Conservation (phyloP, 768 basidiomycete genomes). For the Agrocybe chaxingu region DNA sequence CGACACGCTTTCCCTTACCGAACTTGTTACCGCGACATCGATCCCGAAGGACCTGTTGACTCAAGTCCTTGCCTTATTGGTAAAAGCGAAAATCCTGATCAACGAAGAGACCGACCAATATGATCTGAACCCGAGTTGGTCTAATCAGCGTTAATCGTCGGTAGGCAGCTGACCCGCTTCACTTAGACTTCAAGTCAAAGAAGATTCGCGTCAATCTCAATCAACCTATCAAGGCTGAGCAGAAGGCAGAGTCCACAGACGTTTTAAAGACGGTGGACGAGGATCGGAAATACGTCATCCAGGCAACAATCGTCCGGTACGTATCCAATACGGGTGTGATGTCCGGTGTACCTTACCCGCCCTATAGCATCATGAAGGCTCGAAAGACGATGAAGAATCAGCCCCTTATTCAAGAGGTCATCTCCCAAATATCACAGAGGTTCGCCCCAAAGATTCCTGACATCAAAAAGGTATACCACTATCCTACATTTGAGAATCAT, state of each 20-base stretch:
- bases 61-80: slow-evolving; percentile 63
- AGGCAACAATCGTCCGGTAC: slow-evolving; percentile 88
- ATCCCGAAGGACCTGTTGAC: slow-evolving; percentile 77
- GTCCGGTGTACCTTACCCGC: slow-evolving; percentile 1
- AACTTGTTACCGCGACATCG: slow-evolving; percentile 75
- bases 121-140: slow-evolving; percentile 77
- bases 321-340: slow-evolving; percentile 14
- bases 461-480: slow-evolving; percentile 79
- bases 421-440: slow-evolving; percentile 81
- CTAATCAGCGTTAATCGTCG: neutral
- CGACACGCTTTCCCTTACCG: slow-evolving; percentile 80
- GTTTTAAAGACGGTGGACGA: slow-evolving; percentile 97
- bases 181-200: slow-evolving; percentile 83
- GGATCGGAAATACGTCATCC: slow-evolving; percentile 95
- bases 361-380: slow-evolving; percentile 85
- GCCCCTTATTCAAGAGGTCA: slow-evolving; percentile 84
- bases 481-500: neutral
- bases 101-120: slow-evolving; percentile 88
- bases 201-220: slow-evolving; percentile 93
- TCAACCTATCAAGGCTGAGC: slow-evolving; percentile 90
- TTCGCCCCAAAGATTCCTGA: slow-evolving; percentile 94
- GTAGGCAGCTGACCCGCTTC: neutral
- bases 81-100: slow-evolving; percentile 86
- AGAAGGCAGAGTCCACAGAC: slow-evolving; percentile 86
- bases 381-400: slow-evolving; percentile 96